Evolutionary conservation across 495 filamentous ascomycete species (phyloP), one percentile per base, ranked within the genome.

Genomic region (Thozetella sp.): DNA sequence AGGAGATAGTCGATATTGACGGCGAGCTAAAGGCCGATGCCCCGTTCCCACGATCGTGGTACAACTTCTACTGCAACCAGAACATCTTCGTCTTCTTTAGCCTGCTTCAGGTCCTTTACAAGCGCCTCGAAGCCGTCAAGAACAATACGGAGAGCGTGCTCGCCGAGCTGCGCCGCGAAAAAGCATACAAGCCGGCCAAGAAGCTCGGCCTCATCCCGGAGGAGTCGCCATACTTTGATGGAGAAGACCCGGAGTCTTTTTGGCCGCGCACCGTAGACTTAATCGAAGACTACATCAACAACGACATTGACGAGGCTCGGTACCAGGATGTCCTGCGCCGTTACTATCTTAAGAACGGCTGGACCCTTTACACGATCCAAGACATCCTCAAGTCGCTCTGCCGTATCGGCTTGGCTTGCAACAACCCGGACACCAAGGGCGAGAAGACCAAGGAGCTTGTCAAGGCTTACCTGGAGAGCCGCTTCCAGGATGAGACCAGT

Each of bases 31-130:
- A 87, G 24, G 84, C 91, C 9, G 92, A 97, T 51, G 86, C 92
- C 51, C 88, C 91, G 23, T 96, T 92, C 76, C 81, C 83, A 63
- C 90, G 95, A 57, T 83, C 85, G 10, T 82, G 79, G 61, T 97
- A 90, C 78, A 91, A 93, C 61, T 83, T 98, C 65, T 99, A 93
- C 76, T 88, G 86, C 69, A 98, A 96, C 70, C 82, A 91, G 58
- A 89, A 88, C 50, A 90, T 99, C 46, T 94, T 90, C 65, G 92
- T 92, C 75, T 97, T 99, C 80, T 90, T 99, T 78, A 88, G 90
- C 20, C 86, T 94, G 34, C 96, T 98, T 73, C 86, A 95, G 71
- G 88, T 90, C 2, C 78, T 98, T 6, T 98, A 94, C 72, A 86
- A 88, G 60, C 88, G 96, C 34, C 83, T 99, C 13, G 76, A 87